Evolutionary conservation across 768 basidiomycete species (phyloP).

Genomic region (Daedalea quercina): DNA sequence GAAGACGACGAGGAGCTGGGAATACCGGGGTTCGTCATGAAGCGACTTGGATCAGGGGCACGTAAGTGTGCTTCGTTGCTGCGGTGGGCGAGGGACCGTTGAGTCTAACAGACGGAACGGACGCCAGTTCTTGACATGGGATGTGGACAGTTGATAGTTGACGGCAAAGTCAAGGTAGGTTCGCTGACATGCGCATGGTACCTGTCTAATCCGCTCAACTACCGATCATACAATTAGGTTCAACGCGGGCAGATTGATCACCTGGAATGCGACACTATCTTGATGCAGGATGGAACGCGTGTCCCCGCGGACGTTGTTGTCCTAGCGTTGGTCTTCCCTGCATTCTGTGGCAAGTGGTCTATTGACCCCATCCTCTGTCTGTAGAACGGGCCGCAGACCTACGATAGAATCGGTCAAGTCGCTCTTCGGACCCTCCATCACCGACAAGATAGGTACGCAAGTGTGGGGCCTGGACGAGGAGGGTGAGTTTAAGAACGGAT

Average conservation of each 20-base stretch:
- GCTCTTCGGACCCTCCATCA: constrained; percentile 30
- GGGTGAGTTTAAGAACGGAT: constrained; percentile 30
- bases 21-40: background rate
- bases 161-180: constrained; percentile 13
- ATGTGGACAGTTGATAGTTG: constrained; percentile 13
- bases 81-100: background rate
- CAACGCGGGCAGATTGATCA: constrained; percentile 6
- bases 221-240: background rate
- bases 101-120: background rate
- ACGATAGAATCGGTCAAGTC: constrained; percentile 24
- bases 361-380: constrained; percentile 12
- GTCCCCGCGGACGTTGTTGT: constrained; percentile 25
- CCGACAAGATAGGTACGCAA: constrained; percentile 20
- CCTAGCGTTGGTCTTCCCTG: constrained; percentile 17
- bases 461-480: constrained; percentile 37
- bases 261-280: constrained; percentile 16
- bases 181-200: background rate
- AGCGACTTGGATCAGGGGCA: background rate
- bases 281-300: constrained; percentile 19
- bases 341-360: background rate
- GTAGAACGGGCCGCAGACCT: constrained; percentile 26
- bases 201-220: background rate
- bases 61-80: background rate
- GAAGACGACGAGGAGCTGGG: constrained; percentile 1
- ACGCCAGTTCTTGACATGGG: constrained; percentile 16